Percentiles rank a stretch among this genome's conserved stretches.
Evolutionary conservation across 1,284 basidiomycete genomes (phyloP).

Genomic region (Apiotrichum sp.): DNA sequence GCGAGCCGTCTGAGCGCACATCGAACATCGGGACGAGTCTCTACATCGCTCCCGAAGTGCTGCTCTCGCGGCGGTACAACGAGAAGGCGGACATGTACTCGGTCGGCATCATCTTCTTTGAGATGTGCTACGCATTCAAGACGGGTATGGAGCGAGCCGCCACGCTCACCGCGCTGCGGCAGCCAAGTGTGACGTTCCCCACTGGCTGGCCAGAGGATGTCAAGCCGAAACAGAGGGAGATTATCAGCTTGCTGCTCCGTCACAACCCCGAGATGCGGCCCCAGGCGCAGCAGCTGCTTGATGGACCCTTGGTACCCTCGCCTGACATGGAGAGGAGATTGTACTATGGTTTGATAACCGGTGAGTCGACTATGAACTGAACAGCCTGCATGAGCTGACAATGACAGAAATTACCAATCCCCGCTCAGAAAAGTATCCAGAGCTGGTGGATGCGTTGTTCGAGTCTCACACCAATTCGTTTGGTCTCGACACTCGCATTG

Average conservation of each 20-base stretch:
- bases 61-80: conserved; percentile 48
- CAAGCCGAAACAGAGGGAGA: conserved; percentile 52
- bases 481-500: conserved; percentile 59
- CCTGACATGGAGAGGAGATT: conserved; percentile 36
- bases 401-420: conserved; percentile 40
- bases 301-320: conserved; percentile 61
- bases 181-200: conserved; percentile 61
- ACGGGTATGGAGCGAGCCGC: conserved; percentile 80
- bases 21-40: conserved; percentile 83
- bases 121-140: conserved; percentile 87
- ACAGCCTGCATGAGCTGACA: background rate
- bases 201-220: conserved; percentile 58
- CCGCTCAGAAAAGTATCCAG: conserved; percentile 38
- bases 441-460: conserved; percentile 36
- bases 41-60: conserved; percentile 85
- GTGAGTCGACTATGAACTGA: conserved; percentile 12
- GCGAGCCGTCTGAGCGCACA: conserved; percentile 27
- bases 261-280: conserved; percentile 80
- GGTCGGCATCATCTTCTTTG: conserved; percentile 92
- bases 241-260: conserved; percentile 70
- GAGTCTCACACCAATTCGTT: conserved; percentile 44
- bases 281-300: conserved; percentile 74
- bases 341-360: conserved; percentile 33
- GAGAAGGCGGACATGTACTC: conserved; percentile 83
- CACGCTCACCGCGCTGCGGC: conserved; percentile 71